Evolutionary conservation across 1,284 basidiomycete species (phyloP), one percentile per base, ranked within the genome.

Genomic region (Marasmius fiardii): DNA sequence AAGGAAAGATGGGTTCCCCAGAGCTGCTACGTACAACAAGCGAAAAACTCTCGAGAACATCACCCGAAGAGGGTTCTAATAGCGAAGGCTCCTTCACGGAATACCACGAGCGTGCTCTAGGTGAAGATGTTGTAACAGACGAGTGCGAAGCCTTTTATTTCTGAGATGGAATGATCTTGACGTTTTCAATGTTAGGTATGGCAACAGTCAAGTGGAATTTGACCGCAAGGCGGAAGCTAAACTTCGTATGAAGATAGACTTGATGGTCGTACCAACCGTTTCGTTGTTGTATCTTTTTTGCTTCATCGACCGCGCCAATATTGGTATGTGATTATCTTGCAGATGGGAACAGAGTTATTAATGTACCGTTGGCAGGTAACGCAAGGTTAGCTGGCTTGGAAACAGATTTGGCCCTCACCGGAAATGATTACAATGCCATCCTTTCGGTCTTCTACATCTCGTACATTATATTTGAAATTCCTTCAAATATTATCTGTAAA

Each of bases 361-460:
- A n/a, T n/a, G n/a, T n/a, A n/a, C n/a, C n/a, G n/a, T n/a, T n/a
- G n/a, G 10, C 43, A 52, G 55, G 55, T 14, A 52, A 56, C 35
- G 50, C 50, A 4, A 43, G 48, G 34, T 26, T 56, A 26, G 55
- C 51, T 16, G 57, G 55, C 24, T 21, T 59, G 20, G n/a, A n/a
- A n/a, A n/a, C n/a, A n/a, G 58, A 59, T 31, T 37, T 59, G 1
- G 44, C 45, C n/a, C 24, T 59, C 37, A 18, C 21, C 16, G 57
- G 57, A n/a, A 52, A 51, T 33, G 57, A 58, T 34, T 58, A 58
- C 23, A 58, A 58, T 24, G 33, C 47, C 14, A 43, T 53, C 4
- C 28, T 55, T 1, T 28, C 54, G 10, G 23, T 50, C 47, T 51
- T 55, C 43, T 54, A 48, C 44, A 54, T 54, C 2, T 54, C 43